Evolutionary conservation across 768 basidiomycete species (phyloP), one percentile per base, ranked within the genome.

Genomic region (Russula sp.): DNA sequence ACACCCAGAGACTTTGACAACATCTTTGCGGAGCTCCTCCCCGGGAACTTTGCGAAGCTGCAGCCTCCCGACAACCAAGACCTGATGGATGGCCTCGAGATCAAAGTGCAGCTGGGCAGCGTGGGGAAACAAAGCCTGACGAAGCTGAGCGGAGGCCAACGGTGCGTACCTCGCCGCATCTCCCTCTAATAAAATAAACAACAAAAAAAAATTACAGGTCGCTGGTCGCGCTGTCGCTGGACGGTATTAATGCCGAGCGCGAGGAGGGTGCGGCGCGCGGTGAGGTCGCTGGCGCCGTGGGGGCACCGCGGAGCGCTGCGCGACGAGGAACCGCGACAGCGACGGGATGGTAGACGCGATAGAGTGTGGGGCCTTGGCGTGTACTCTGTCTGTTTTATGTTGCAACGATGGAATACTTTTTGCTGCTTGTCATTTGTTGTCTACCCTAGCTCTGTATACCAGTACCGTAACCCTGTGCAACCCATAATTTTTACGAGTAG

Each of bases 51-150:
- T 70, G 92, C 94, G 10, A 98, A 94, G 73, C 78, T 99, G 34
- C 89, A 93, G 70, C 91, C 95, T 20, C 93, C 94, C 4, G 96
- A 98, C 42, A 90, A 89, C 0, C 86, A 92, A 73, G 94, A 98
- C 72, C 79, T 99, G 64, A 96, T 93, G 75, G 84, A 94, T 61
- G 97, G 97, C 39, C 83, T 99, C 7, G 97, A 99, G 73, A 95
- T 99, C 75, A 99, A 98, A 72, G 97, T 99, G 11, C 87, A 83
- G 68, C 84, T 99, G 2, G 97, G 97, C 10, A 85, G 80, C 34
- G 94, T 99, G 0, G 98, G 97, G 97, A 99, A 99, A 74, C 91
- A 94, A 69, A 94, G 91, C 72, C 78, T 99, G 72, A 99, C 96
- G 0, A 97, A 99, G 72, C 79, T 99, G 57, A 96, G 93, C 69